phyloP scores from a whole-genome alignment of 2,329 filamentous ascomycete species.

The Apiospora kogelbergensis region DNA sequence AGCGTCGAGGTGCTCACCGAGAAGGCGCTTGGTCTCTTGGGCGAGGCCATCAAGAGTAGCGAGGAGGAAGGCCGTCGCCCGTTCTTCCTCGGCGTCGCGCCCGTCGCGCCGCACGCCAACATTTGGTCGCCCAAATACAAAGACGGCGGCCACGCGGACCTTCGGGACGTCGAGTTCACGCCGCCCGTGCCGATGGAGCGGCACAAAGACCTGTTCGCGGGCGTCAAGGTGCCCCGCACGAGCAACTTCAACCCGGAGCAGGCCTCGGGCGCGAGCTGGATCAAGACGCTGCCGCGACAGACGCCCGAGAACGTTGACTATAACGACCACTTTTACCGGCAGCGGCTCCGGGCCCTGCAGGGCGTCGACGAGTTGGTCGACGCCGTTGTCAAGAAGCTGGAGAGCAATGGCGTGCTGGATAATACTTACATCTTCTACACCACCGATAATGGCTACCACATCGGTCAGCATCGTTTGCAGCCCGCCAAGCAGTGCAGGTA shows the following conservation, averaged over 20 bases:
- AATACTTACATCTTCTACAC: constrained; percentile 60
- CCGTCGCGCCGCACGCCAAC: constrained; percentile 66
- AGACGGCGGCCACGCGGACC: not conserved
- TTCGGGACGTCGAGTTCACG: constrained; percentile 31
- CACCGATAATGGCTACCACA: constrained; percentile 60
- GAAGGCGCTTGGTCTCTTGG: constrained; percentile 60
- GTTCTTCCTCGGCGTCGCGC: constrained; percentile 68
- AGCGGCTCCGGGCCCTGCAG: constrained; percentile 49
- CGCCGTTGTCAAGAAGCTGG: constrained; percentile 39
- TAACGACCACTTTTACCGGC: constrained; percentile 52
- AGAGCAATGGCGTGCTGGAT: constrained; percentile 57
- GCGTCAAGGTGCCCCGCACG: constrained; percentile 59
- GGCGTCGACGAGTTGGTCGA: constrained; percentile 55
- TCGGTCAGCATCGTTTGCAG: constrained; percentile 57
- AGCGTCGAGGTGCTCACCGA: constrained; percentile 58
- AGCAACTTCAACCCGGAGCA: constrained; percentile 60
- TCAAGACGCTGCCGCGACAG: constrained; percentile 41
- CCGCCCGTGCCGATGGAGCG: constrained; percentile 58
- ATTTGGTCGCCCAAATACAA: constrained; percentile 26
- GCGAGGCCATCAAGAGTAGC: constrained; percentile 45
- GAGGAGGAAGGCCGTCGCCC: constrained; percentile 45
- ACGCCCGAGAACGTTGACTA: constrained; percentile 47
- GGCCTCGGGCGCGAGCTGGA: constrained; percentile 39
- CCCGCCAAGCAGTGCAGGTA: constrained; percentile 53
- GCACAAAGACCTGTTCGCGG: constrained; percentile 62